Conservation (phyloP, 495 filamentous ascomycete genomes). For the Aspergillus sclerotiicarbonarius region DNA sequence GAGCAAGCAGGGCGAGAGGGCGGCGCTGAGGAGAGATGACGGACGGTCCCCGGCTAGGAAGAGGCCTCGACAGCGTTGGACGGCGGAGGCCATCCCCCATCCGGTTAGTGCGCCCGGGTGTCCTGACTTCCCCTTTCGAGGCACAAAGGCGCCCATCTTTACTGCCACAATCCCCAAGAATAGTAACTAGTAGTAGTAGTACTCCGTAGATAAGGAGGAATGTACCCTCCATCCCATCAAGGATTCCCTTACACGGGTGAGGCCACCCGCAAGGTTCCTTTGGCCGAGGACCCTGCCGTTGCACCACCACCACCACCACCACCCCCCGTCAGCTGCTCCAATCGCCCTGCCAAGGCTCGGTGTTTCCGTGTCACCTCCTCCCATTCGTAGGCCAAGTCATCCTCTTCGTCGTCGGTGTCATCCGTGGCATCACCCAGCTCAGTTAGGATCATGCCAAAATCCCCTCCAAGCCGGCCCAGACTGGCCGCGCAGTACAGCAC, state of each 20-base stretch:
- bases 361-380: constrained; percentile 90
- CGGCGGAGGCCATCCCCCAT: constrained; percentile 17
- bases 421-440: constrained; percentile 55
- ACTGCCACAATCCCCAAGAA: not conserved
- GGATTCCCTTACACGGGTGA: constrained; percentile 6
- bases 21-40: constrained; percentile 7
- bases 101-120: constrained; percentile 14
- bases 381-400: constrained; percentile 64
- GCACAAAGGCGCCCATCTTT: constrained; percentile 3
- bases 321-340: constrained; percentile 70
- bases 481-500: constrained; percentile 94
- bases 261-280: constrained; percentile 16
- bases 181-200: not conserved
- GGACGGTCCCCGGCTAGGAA: constrained; percentile 4
- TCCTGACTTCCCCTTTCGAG: constrained; percentile 11
- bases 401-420: constrained; percentile 49
- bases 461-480: constrained; percentile 84
- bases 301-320: constrained; percentile 5
- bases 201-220: not conserved
- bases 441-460: constrained; percentile 87
- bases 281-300: constrained; percentile 18
- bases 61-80: constrained; percentile 13
- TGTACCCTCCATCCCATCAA: not conserved
- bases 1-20: too few species aligned
- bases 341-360: constrained; percentile 74